These are phyloP conservation scores for Phycomyces blakesleeanus DNA, from an alignment of 192 early-diverging fungal species.

Conservation along the genomic window DNA sequence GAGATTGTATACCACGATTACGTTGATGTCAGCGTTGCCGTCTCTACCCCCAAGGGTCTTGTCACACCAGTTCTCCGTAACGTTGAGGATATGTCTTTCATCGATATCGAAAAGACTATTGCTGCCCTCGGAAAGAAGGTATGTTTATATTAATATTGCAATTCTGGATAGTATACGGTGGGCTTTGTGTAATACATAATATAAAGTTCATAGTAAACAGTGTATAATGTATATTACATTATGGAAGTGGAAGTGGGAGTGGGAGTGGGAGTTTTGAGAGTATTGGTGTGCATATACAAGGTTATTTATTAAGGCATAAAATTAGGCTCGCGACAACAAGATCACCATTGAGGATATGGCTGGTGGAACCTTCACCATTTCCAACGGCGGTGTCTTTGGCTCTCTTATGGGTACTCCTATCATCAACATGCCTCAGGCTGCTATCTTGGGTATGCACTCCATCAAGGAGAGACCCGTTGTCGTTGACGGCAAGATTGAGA, in stretches of 20 bases:
- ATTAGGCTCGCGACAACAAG: slow-evolving; percentile 87
- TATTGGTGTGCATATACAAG: no score
- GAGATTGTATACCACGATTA: slow-evolving; percentile 92
- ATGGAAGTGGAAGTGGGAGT: no score
- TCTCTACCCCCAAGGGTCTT: slow-evolving; percentile 97
- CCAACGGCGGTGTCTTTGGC: slow-evolving; percentile 98
- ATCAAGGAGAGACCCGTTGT: slow-evolving; percentile 96
- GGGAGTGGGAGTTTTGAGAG: not conserved
- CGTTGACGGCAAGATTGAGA: slow-evolving; percentile 81
- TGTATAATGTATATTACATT: not conserved
- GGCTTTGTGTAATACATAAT: no score
- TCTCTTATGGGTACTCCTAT: slow-evolving; percentile 97
- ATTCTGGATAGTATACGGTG: no score
- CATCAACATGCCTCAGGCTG: slow-evolving; percentile 96
- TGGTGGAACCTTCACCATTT: slow-evolving; percentile 98
- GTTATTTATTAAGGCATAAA: no score
- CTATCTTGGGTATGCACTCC: slow-evolving; percentile 98
- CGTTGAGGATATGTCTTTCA: slow-evolving; percentile 78
- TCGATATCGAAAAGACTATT: slow-evolving; percentile 90
- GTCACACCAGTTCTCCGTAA: slow-evolving; percentile 97
- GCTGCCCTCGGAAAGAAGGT: slow-evolving; percentile 83
- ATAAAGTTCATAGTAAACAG: no score
- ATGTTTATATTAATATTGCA: not conserved
- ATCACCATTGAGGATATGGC: slow-evolving; percentile 98
- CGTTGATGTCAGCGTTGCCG: slow-evolving; percentile 92